Base-by-base conservation (phyloP, 2,329 filamentous ascomycete genomes). In the Talaromyces sp. region DNA sequence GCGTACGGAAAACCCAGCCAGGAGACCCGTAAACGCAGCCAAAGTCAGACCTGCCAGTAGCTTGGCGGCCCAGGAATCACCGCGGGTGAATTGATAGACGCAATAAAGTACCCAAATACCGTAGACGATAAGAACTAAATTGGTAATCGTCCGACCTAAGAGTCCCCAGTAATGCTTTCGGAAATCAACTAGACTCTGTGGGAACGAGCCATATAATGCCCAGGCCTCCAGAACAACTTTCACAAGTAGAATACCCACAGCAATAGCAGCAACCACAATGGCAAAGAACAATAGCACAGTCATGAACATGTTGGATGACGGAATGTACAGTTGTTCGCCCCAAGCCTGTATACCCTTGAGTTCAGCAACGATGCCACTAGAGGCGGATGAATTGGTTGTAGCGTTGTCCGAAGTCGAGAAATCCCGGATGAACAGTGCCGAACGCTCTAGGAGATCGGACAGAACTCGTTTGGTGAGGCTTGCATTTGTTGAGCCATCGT, bases 131-230 rank as follows among this genome's bases (percentile, higher is more conserved):
- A 98, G 84, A 71, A 99, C 93, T 77, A 99, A 84, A 69, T 91
- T 91, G 50, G 93, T 96, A 72, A 98, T 90, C 16, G 93, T 90
- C 67, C 94, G 91, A 54, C 90, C 91, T 75, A 99, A 89, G 63
- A 93, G 88, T 70, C 91, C 90, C 95, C 95, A 98, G 82, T 98
- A 98, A 77, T 96, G 91, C 80, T 96, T 91, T 69, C 95, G 90
- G 85, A 98, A 98, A 54, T 90, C 89, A 16, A 87, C 82, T 65
- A 98, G 85, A 41, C 86, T 85, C 74, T 92, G 84, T 13, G 95
- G 93, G 74, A 98, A 96, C 66, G 83, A 91, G 68, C 90, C 93
- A 70, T 91, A 94, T n/a, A 97, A 82, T 16, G 93, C 90, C 92
- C 94, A 97, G 45, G 87, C 82, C 79, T 98, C 95, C 60, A 99